Base-by-base conservation (phyloP, 2,329 filamentous ascomycete genomes). In the Sporothrix dimorphospora region DNA sequence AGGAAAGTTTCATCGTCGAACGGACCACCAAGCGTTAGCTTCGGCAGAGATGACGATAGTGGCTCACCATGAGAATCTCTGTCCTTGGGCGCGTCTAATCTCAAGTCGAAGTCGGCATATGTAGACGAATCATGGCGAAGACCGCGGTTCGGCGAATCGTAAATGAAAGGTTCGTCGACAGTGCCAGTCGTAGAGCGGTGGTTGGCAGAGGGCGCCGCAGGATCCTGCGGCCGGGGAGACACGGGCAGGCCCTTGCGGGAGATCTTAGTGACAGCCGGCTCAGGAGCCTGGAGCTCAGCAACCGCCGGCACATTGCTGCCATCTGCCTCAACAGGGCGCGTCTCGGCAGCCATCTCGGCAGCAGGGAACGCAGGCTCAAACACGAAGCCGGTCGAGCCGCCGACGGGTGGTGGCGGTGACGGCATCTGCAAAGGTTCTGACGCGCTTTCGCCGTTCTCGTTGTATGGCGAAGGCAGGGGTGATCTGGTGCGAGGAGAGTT, bases 401-500 rank as follows among this genome's bases (percentile, higher is more conserved):
- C 75, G 1, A 71, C 71, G 14, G 74, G 70, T 1, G 72, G 45
- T 3, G 74, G 73, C 11, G 72, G 71, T 1, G 71, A 11, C 8
- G 72, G 72, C 72, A 74, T 74, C 2, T 66, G 47, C 16, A 51
- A 7, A 4, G 38, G 38, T 16, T 27, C 40, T 4, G 30, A 5
- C 3, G 38, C 14, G 34, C 34, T 51, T 0, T 19, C 47, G 57
- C 38, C 45, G 21, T 67, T 59, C 9, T 65, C 61, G n/a, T 24
- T 61, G 53, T 80, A 81, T 21, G 80, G 78, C 34, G 80, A 75
- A 19, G 81, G 78, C 14, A 79, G 68, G 51, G 81, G 79, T 34
- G 82, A 83, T 75, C 81, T 81, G 21, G 84, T 34, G n/a, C 53
- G 83, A 21, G 85, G 76, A 0, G 86, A 87, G 74, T 84, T 85